Evolutionary conservation across 176 grass and related monocot genomes (phyloP), one percentile per base, ranked within the genome.

Genomic region (Cocos nucifera): DNA sequence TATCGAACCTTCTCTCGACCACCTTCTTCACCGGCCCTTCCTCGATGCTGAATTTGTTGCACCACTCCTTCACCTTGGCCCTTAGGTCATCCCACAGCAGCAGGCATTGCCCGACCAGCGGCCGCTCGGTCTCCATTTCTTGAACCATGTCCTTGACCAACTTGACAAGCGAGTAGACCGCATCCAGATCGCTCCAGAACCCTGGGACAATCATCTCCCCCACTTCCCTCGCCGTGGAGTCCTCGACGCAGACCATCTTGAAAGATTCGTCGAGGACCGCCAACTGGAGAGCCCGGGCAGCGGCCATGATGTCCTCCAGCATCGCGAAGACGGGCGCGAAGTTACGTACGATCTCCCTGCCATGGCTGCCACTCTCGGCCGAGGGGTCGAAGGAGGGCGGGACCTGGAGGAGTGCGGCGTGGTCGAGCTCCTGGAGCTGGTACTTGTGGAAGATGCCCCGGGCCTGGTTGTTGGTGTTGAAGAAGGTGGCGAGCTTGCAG

Each of bases 71-170:
- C n/a, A 95, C 71, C 56, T 83, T 86, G 14, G 74, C 69, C 0
- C 90, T 69, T n/a, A 95, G 15, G 14, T 90, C 83, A 27, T 95
- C 83, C 90, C 86, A 95, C 3, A 90, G 69, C 0, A 86, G 86
- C 15, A 90, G 73, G 78, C 90, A 95, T 77, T 89, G 86, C 32
- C 83, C 90, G 0, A 95, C 75, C 3, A 95, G 80, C 2, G 90
- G 90, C 56, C 80, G 57, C 53, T 95, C 90, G 0, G 65, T 55
- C 62, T 90, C 90, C 73, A 84, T 83, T 56, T 95, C 90, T 55
- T 71, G 79, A 15, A 63, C 49, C 71, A 77, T 72, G 69, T 86
- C 90, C 63, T 49, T 78, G 59, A 90, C 63, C 39, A 95, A 9
- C 62, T 79, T 84, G 4, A 84, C 29, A 0, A 95, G 53, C 0